These are phyloP conservation scores for Trichoderma aggressivum DNA, from an alignment of 2,329 filamentous ascomycete genomes.

Conservation along the genomic window DNA sequence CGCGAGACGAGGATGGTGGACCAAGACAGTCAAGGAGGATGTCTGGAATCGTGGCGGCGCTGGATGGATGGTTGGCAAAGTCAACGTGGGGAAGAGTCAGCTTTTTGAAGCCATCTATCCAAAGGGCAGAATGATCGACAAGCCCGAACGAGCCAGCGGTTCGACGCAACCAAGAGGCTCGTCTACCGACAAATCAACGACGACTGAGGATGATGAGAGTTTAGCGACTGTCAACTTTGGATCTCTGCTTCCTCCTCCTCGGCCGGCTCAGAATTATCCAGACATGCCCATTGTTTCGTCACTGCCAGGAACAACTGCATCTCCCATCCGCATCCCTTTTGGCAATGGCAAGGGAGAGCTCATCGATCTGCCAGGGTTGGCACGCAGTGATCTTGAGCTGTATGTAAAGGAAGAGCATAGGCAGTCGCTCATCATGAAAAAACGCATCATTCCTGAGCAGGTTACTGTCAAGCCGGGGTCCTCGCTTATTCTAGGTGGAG, in stretches of 20 bases:
- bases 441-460: constrained; percentile 70
- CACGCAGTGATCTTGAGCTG: constrained; percentile 67
- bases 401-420: constrained; percentile 67
- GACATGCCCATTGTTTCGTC: constrained; percentile 82
- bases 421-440: constrained; percentile 71
- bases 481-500: constrained; percentile 74
- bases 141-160: constrained; percentile 18
- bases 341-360: constrained; percentile 83
- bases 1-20: constrained; percentile 87
- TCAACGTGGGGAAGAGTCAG: constrained; percentile 94
- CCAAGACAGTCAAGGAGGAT: constrained; percentile 76
- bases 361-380: constrained; percentile 85
- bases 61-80: constrained; percentile 96
- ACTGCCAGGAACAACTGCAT: constrained; percentile 89
- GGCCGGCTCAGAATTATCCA: constrained; percentile 70
- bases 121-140: constrained; percentile 57
- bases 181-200: constrained; percentile 18
- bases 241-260: constrained; percentile 71
- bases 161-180: constrained; percentile 22
- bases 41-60: constrained; percentile 81
- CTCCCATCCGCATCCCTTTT: constrained; percentile 89
- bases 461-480: constrained; percentile 69
- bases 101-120: constrained; percentile 87
- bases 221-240: constrained; percentile 37
- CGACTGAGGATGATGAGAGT: constrained; percentile 14